Percentiles rank a stretch among this genome's conserved stretches.
These are phyloP conservation scores for Mycena leptocephala DNA, from an alignment of 768 basidiomycete species.

Conservation along the genomic window DNA sequence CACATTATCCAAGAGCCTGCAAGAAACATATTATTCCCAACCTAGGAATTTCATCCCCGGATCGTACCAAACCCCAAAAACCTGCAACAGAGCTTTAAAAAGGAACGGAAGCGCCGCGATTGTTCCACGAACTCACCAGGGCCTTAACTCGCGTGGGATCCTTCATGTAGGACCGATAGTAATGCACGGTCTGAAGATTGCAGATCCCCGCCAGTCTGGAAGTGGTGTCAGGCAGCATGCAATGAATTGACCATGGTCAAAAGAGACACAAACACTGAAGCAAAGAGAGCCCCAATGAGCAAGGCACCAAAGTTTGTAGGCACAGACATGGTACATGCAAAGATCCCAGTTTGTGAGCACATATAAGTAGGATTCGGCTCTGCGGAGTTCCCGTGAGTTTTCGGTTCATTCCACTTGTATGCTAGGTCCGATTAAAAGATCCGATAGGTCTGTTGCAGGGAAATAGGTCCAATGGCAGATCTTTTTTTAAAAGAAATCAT, in stretches of 20 bases:
- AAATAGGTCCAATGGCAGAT: too few relatives aligned
- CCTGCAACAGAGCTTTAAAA: not conserved
- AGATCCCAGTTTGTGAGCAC: not conserved
- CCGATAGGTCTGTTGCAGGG: too few relatives aligned
- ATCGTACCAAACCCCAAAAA: constrained; percentile 28
- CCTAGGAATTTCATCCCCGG: not conserved
- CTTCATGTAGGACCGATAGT: constrained; percentile 17
- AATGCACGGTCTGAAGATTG: constrained; percentile 24
- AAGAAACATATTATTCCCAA: not conserved
- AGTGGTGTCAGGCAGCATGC: not conserved
- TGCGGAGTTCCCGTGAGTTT: not conserved
- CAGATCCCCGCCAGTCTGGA: constrained; percentile 16
- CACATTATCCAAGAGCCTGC: constrained; percentile 45
- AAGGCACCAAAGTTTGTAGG: not conserved
- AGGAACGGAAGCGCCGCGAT: not conserved
- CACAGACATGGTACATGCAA: not conserved
- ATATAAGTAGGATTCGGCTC: not conserved
- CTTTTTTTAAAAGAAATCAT: too few relatives aligned
- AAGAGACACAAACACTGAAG: not conserved
- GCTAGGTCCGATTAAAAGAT: too few relatives aligned
- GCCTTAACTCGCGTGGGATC: constrained; percentile 12
- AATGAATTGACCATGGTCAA: too few relatives aligned
- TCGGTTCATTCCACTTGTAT: too few relatives aligned
- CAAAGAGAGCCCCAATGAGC: not conserved
- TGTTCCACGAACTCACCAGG: not conserved